Percentiles rank a stretch among this genome's conserved stretches.
Evolutionary conservation across 139 green algal genomes (phyloP).

Genomic region (Tetratostichococcus sp.): DNA sequence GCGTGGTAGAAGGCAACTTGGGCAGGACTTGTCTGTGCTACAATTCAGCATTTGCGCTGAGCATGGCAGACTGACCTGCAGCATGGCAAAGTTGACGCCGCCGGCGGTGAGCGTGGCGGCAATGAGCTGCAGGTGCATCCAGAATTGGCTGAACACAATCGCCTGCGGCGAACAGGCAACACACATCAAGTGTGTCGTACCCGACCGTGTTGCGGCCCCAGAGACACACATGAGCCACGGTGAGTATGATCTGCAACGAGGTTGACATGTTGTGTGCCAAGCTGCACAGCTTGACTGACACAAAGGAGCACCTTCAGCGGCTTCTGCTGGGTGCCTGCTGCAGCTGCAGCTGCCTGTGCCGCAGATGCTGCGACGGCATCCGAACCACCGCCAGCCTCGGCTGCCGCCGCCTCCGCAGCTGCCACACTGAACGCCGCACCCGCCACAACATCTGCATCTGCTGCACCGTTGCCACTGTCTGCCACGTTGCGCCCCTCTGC

Average conservation of each 20-base stretch:
- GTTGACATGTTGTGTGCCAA: too few species aligned
- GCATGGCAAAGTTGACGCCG: constrained; percentile 25
- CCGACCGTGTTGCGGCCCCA: too few species aligned
- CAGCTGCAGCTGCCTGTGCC: not conserved
- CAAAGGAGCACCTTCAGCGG: too few species aligned
- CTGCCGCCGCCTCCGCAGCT: not conserved
- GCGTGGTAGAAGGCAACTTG: too few species aligned
- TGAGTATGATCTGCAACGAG: too few species aligned
- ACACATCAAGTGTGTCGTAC: not conserved
- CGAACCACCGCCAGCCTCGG: not conserved
- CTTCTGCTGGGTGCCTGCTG: not conserved
- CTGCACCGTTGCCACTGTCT: not conserved
- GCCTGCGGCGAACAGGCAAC: constrained; percentile 42
- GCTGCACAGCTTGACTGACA: too few species aligned
- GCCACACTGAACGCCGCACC: not conserved
- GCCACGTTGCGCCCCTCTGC: too few species aligned
- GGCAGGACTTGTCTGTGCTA: too few species aligned
- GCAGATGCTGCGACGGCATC: too few species aligned
- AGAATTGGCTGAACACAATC: constrained; percentile 89
- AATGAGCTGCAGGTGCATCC: constrained; percentile 68
- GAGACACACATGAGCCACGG: too few species aligned
- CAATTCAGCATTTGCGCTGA: too few species aligned
- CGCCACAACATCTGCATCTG: not conserved
- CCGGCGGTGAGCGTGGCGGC: constrained; percentile 24
- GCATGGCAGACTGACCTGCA: too few species aligned